Evolutionary conservation across 1,139 yeast genomes (phyloP), one percentile per base, ranked within the genome.

Genomic region (Suhomyces ambrosiae): DNA sequence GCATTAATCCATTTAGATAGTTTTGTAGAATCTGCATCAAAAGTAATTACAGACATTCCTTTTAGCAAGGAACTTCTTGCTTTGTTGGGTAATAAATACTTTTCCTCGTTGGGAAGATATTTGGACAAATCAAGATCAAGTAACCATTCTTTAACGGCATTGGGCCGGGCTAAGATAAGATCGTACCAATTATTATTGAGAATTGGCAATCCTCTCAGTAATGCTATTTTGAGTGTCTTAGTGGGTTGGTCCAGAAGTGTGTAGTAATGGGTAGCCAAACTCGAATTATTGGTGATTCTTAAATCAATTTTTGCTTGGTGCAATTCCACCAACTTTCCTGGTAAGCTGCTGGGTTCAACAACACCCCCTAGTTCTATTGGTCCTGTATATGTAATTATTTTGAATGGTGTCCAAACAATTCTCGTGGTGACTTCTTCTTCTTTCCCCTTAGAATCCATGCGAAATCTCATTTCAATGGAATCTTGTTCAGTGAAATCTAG

Each of bases 121-220:
- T 42, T 29, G 5, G 23, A 22, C n/a, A 38, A 33, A 17, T 51
- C 50, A 9, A 50, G 35, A 12, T 47, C 28, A n/a, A 49, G 28
- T 13, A 58, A 46, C 69, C 68, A 64, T 3, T 35, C 27, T 7
- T 46, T 42, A 3, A 56, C 48, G 17, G 49, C 37, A 3, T 48
- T 32, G 1, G 45, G 41, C 5, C 52, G 31, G 3, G 41, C 15
- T 15, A 35, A 27, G 2, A 61, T 40, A 10, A 34, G 8, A 3
- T 33, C 34, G 11, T 15, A 26, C 72, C 71, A 67, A 2, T 38
- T 30, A 7, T 46, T 36, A 30, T 54, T 50, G 9, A 66, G 47
- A 5, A 66, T 42, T 2, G 68, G 65, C 2, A 61, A 36, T 0
- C 56, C 65, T 27, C 57, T 45, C 51, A 58, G 56, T 14, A 65